A percentile compares a stretch with the other conserved stretches of the same genome.
These are phyloP conservation scores for Periconia sp. DNA, from an alignment of 2,329 filamentous ascomycete genomes.

Conservation along the genomic window DNA sequence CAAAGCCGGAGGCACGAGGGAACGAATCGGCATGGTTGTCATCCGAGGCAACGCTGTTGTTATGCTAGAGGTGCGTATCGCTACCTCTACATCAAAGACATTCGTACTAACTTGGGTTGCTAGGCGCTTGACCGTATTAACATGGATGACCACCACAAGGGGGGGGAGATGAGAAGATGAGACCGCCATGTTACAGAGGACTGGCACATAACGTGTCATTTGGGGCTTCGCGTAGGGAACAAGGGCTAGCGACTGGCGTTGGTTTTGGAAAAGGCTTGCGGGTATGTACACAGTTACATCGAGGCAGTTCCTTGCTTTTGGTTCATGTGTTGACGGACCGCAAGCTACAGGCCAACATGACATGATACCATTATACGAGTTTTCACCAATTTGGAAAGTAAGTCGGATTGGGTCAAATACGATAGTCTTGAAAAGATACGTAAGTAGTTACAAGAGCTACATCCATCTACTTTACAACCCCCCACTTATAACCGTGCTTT, in stretches of 20 bases:
- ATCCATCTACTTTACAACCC: constrained; percentile 34
- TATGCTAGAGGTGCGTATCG: constrained; percentile 78
- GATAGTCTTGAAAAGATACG: constrained; percentile 17
- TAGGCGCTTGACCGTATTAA: constrained; percentile 46
- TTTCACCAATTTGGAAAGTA: constrained; percentile 4
- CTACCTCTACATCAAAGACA: neutral
- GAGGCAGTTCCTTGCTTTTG: too few relatives aligned
- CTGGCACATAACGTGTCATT: constrained; percentile 3
- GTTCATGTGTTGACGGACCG: constrained; percentile 27
- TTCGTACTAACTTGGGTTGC: constrained; percentile 12
- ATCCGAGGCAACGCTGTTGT: constrained; percentile 98
- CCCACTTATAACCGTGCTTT: constrained; percentile 47
- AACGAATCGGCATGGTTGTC: constrained; percentile 90
- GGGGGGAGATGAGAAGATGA: constrained; percentile 31
- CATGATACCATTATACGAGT: constrained; percentile 32
- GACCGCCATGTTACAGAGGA: neutral
- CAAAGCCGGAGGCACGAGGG: constrained; percentile 89
- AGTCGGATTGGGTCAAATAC: constrained; percentile 8
- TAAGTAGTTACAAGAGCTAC: constrained; percentile 10
- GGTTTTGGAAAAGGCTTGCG: constrained; percentile 15
- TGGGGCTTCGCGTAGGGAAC: too few relatives aligned
- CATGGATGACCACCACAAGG: constrained; percentile 40
- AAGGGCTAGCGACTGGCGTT: too few relatives aligned
- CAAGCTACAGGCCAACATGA: constrained; percentile 25
- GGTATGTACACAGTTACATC: constrained; percentile 13